Evolutionary conservation across 345 rosid genomes (phyloP).

Genomic region (Passiflora organensis): DNA sequence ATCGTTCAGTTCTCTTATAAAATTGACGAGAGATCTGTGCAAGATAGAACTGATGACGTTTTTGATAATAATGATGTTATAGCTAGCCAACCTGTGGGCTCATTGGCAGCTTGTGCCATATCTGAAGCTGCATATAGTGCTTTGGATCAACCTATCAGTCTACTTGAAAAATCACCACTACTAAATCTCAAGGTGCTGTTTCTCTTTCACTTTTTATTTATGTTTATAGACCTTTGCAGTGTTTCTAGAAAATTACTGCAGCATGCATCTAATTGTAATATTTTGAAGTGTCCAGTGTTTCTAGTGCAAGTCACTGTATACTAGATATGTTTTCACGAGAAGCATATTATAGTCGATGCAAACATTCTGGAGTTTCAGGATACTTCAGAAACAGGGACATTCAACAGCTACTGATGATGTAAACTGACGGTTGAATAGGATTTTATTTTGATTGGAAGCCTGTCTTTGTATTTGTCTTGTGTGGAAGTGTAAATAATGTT

Average conservation of each 20-base stretch:
- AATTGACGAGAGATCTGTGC: slow-evolving; percentile 18
- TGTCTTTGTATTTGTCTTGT: neutral
- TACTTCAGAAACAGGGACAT: neutral
- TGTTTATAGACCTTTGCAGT: neutral
- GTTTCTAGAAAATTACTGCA: neutral
- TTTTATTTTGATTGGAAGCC: neutral
- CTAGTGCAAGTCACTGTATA: too few relatives aligned
- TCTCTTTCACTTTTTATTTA: slow-evolving; percentile 22
- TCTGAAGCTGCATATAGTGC: slow-evolving; percentile 97
- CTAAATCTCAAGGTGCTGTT: slow-evolving; percentile 59
- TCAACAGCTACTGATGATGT: neutral
- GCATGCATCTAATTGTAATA: neutral
- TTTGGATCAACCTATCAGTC: slow-evolving; percentile 85
- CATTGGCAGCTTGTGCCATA: slow-evolving; percentile 76
- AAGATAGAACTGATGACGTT: slow-evolving; percentile 7
- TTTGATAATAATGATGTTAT: slow-evolving; percentile 21
- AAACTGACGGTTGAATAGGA: too few relatives aligned
- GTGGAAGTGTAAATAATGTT: too few relatives aligned
- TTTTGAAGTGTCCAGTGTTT: too few relatives aligned
- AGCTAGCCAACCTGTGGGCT: slow-evolving; percentile 74
- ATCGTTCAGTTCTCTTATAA: slow-evolving; percentile 66
- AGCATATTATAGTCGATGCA: neutral
- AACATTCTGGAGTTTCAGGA: neutral
- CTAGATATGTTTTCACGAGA: neutral
- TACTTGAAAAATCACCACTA: slow-evolving; percentile 72